phyloP scores from a whole-genome alignment of 768 basidiomycete species.

The Leucosporidium creatinivorum region DNA sequence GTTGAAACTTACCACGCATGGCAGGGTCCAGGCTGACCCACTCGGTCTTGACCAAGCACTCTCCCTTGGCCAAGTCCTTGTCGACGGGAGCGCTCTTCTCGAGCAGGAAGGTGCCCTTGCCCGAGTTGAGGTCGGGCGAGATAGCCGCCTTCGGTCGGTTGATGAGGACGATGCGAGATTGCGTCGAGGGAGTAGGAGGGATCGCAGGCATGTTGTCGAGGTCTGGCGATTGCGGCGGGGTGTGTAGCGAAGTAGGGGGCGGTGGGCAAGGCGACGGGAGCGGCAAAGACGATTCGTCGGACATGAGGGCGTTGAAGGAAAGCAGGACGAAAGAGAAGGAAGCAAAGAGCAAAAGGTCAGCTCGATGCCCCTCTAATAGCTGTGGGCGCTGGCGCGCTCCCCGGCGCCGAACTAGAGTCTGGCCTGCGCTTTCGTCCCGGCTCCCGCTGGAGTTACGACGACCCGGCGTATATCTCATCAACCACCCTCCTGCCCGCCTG shows the following conservation, averaged over 20 bases:
- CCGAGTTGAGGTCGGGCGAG: slow-evolving; percentile 43
- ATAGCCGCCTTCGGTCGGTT: slow-evolving; percentile 65
- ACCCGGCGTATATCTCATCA: no score
- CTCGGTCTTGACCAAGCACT: slow-evolving; percentile 66
- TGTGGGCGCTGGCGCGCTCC: no score
- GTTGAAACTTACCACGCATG: slow-evolving; percentile 54
- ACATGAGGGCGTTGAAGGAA: no score
- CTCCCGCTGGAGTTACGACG: no score
- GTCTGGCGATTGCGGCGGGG: neutral
- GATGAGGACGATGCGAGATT: slow-evolving; percentile 55
- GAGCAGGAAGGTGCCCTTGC: slow-evolving; percentile 57
- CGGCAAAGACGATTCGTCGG: no score
- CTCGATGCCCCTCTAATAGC: no score
- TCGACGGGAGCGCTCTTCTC: slow-evolving; percentile 37
- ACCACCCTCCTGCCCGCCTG: no score
- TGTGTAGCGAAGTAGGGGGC: neutral
- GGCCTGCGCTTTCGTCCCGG: no score
- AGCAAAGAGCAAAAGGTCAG: no score
- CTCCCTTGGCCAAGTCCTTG: slow-evolving; percentile 43
- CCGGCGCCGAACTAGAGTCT: no score
- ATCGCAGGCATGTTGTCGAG: slow-evolving; percentile 7
- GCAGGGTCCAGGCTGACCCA: slow-evolving; percentile 81
- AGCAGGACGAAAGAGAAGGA: no score
- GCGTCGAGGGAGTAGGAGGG: slow-evolving; percentile 10
- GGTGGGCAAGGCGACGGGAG: no score